Conservation (phyloP, 495 filamentous ascomycete genomes). For the Tuber brumale region DNA sequence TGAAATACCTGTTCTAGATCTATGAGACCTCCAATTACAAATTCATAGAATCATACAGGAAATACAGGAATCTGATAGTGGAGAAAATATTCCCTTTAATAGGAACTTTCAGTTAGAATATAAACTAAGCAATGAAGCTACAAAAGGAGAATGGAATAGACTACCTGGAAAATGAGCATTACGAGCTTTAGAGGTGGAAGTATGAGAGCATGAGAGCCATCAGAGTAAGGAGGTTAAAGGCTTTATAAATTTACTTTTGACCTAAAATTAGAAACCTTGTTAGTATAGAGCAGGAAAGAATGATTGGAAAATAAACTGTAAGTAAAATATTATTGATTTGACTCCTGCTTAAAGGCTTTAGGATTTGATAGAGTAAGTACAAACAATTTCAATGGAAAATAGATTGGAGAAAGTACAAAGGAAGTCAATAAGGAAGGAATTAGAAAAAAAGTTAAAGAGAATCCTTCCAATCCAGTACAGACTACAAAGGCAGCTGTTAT, state of each 20-base stretch:
- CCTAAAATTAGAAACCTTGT: too few species aligned
- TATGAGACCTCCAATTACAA: not conserved
- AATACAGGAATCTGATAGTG: not conserved
- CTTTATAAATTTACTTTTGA: not conserved
- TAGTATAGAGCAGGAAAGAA: too few species aligned
- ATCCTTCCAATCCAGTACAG: too few species aligned
- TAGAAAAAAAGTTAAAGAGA: too few species aligned
- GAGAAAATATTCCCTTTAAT: not conserved
- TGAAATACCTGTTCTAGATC: not conserved
- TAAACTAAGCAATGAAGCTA: not conserved
- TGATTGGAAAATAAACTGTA: too few species aligned
- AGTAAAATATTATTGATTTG: too few species aligned
- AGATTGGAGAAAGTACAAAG: too few species aligned
- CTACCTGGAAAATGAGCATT: not conserved
- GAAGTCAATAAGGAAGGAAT: too few species aligned
- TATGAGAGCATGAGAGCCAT: not conserved
- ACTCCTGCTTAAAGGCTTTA: too few species aligned
- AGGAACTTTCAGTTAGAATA: not conserved
- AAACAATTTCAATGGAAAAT: too few species aligned
- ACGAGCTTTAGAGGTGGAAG: not conserved
- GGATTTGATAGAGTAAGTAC: too few species aligned
- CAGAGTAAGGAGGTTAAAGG: not conserved
- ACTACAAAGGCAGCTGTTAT: too few species aligned
- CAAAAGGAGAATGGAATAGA: not conserved
- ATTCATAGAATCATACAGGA: not conserved